Evolutionary conservation across 148 eudicot species (phyloP), one percentile per base, ranked within the genome.

Genomic region (Simmondsia chinensis): DNA sequence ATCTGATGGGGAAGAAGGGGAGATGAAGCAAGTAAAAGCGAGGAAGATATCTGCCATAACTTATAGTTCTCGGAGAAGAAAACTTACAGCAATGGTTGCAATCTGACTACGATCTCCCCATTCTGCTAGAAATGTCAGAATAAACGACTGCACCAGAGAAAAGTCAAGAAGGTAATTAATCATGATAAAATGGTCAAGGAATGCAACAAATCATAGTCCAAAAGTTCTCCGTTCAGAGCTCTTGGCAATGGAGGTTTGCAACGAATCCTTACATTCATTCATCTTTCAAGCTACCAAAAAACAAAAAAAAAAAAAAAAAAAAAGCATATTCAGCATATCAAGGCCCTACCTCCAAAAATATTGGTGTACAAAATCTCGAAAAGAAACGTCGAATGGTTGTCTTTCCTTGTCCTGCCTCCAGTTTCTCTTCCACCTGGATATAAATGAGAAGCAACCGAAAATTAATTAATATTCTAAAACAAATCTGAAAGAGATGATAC

Each of bases 41-140:
- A 41, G 20, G 36, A 10, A 33, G 8, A 49, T 22, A 48, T 10
- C 3, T n/a, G 22, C 10, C 0, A 18, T 30, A 46, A 29, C n/a
- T 15, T 20, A 7, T 31, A 8, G 21, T 20, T 20, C 7, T 16
- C 23, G 24, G 7, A 23, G 36, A 56, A 20, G 49, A 24, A 14
- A 59, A 43, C 95, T 82, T 79, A 91, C 97, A 36, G 97, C 97
- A 70, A 91, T 91, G 46, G 95, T 91, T 10, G 97, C 97, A 30
- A 85, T 91, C 71, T 91, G 97, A 65, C 97, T 91, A 57, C 95
- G 95, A 51, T 91, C 97, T 3, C 97, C 97, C 97, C 97, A 91
- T 55, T 91, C 97, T 9, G 97, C 97, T 44, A 91, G 64, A 71
- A 91, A 91, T 43, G 95, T 91, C 64, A 91, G 76, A 34, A 91